These are phyloP conservation scores for Clonostachys chloroleuca DNA, from an alignment of 2,329 filamentous ascomycete genomes.

Conservation along the genomic window DNA sequence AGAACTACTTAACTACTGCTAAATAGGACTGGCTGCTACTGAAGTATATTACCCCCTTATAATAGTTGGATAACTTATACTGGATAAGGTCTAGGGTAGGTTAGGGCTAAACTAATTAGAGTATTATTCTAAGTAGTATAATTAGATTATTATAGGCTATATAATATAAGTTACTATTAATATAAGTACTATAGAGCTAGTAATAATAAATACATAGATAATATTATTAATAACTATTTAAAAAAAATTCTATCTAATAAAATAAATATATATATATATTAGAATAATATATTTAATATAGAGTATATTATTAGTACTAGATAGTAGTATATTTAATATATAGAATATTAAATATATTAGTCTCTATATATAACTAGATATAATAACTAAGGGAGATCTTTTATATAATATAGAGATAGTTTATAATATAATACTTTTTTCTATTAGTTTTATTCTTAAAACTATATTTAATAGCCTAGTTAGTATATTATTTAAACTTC, in stretches of 20 bases:
- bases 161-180: no score
- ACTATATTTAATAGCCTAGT: neutral
- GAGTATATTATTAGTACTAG: neutral
- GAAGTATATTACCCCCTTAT: no score
- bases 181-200: neutral
- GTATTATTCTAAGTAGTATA: no score
- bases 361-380: no score
- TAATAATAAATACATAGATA: neutral
- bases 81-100: no score
- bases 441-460: neutral
- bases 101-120: no score
- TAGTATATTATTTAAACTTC: neutral
- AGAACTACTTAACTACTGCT: no score
- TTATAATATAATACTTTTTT: neutral
- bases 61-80: no score
- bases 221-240: neutral
- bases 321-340: neutral
- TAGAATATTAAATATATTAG: neutral
- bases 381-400: no score
- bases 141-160: no score
- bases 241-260: neutral
- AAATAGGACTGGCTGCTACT: no score
- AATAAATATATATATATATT: neutral
- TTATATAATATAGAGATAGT: no score
- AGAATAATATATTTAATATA: neutral